Conservation (phyloP, 306 rosid species). For the Glycine tomentella region DNA sequence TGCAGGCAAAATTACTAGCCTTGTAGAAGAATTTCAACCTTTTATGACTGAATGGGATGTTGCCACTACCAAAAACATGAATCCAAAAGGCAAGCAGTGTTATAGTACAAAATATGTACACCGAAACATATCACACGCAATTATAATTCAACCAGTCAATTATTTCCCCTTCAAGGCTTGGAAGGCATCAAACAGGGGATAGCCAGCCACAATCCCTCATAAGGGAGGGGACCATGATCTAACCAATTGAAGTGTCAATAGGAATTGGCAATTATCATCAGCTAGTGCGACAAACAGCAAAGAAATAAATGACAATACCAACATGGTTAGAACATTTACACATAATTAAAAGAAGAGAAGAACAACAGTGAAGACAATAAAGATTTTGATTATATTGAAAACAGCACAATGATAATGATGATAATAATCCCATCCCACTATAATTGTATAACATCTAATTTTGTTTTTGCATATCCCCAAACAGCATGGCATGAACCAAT, state of each 20-base stretch:
- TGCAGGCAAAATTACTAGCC: not conserved
- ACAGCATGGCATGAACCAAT: slow-evolving; percentile 51
- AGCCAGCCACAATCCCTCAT: slow-evolving; percentile 19
- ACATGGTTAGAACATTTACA: not conserved
- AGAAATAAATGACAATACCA: not conserved
- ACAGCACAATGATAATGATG: slow-evolving; percentile 21
- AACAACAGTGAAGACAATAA: slow-evolving; percentile 36
- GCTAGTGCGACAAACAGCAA: slow-evolving; percentile 1
- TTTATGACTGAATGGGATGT: not conserved
- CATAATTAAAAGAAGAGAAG: not conserved
- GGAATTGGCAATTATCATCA: not conserved
- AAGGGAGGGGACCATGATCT: not conserved
- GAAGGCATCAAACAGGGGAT: not conserved
- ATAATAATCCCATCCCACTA: slow-evolving; percentile 46
- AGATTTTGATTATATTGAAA: slow-evolving; percentile 34
- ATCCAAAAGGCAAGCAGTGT: slow-evolving; percentile 7
- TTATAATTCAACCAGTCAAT: slow-evolving; percentile 30
- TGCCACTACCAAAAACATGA: not conserved
- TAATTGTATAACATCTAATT: slow-evolving; percentile 53
- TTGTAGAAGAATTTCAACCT: too few relatives aligned
- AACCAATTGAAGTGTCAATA: not conserved
- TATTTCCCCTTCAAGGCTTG: slow-evolving; percentile 24
- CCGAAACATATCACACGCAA: slow-evolving; percentile 8
- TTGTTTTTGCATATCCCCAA: slow-evolving; percentile 17
- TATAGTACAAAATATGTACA: not conserved